A percentile compares a stretch with the other conserved stretches of the same genome.
Conservation (phyloP, 805 yeast genomes). For the Yarrowia deformans region DNA sequence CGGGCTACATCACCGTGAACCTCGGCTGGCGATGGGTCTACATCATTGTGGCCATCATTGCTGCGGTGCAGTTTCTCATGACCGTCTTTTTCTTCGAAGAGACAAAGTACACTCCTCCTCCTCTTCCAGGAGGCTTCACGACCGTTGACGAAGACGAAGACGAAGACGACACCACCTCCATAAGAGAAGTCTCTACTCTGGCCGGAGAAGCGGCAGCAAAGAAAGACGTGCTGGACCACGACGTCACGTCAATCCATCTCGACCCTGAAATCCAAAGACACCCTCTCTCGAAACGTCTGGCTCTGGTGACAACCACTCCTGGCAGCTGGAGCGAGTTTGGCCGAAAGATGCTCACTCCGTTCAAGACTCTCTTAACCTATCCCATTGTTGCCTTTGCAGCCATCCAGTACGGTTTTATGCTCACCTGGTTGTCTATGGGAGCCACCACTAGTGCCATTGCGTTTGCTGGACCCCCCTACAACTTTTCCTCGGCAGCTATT, state of each 20-base stretch:
- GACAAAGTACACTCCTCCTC: not conserved
- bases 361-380: conserved; percentile 17
- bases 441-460: conserved; percentile 19
- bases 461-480: conserved; percentile 38
- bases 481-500: conserved; percentile 39
- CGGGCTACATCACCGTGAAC: conserved; percentile 44
- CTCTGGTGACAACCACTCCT: conserved; percentile 22
- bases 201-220: too few relatives aligned
- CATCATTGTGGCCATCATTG: conserved; percentile 41
- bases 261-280: too few relatives aligned
- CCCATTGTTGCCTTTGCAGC: conserved; percentile 39
- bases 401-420: conserved; percentile 38
- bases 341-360: conserved; percentile 33
- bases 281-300: not conserved
- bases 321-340: conserved; percentile 14
- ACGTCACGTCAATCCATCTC: too few relatives aligned
- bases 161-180: not conserved
- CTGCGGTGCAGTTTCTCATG: not conserved
- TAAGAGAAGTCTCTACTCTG: too few relatives aligned
- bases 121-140: not conserved
- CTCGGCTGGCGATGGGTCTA: conserved; percentile 47
- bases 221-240: too few relatives aligned
- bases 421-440: conserved; percentile 40
- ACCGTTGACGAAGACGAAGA: not conserved
- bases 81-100: conserved; percentile 4